Evolutionary conservation across 2,329 filamentous ascomycete genomes (phyloP), one percentile per base, ranked within the genome.

Genomic region (Colletotrichum sp.): DNA sequence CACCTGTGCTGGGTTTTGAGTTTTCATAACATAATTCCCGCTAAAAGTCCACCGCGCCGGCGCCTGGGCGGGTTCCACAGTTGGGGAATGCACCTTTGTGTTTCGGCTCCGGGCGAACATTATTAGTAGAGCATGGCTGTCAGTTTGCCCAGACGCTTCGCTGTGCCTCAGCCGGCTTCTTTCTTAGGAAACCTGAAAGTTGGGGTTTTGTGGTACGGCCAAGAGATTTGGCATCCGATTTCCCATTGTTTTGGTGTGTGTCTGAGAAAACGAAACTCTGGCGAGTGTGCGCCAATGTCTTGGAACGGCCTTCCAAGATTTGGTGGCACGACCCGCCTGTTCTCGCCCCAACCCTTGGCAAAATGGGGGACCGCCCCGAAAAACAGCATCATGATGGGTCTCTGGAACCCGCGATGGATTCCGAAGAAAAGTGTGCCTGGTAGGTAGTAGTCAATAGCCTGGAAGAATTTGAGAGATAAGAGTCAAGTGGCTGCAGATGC

Each of bases 11-110:
- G 39, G n/a, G 21, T 34, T 71, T 62, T 39, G 55, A 64, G 72
- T 77, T 77, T 77, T 59, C 72, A 77, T 75, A 75, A 77, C 75
- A 75, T 77, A 75, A 77, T 75, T 77, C 63, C 70, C 59, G 70
- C 49, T 30, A 15, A 6, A 21, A 62, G 30, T 65, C 71, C 59
- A 44, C 74, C 13, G 24, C 70, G 36, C 70, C 57, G 39, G 36
- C 34, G 70, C 18, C 74, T 76, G 32, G 74, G 74, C 74, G 13
- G 59, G 65, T 66, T 69, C 70, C 74, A 74, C 74, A 15, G 26
- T 49, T 26, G 68, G 44, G 60, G 21, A n/a, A 60, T 36, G 59
- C 12, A 26, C 55, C 16, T 49, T 65, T 32, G 30, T 13, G 9
- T 1, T 52, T 52, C 44, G 44, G 44, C 44, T 52, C 10, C 6